phyloP scores from a whole-genome alignment of 2,329 filamentous ascomycete species.

The Cladosporium cucumerinum region DNA sequence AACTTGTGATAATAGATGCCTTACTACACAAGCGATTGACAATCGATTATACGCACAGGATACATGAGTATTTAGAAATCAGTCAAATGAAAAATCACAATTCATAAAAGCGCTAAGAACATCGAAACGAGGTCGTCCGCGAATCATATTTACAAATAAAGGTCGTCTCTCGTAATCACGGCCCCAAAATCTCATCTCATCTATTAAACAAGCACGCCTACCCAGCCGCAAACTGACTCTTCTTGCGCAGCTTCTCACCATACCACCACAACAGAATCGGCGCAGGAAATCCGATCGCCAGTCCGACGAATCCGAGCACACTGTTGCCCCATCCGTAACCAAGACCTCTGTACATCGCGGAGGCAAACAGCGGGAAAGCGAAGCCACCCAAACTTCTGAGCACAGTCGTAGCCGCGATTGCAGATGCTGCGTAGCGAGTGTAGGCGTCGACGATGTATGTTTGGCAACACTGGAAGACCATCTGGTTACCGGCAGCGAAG shows the following conservation, averaged over 20 bases:
- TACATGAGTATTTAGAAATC: neutral
- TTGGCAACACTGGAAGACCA: constrained; percentile 57
- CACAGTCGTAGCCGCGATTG: constrained; percentile 54
- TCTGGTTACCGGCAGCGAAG: constrained; percentile 54
- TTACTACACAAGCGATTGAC: neutral
- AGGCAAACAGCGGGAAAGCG: constrained; percentile 59
- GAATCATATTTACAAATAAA: constrained; percentile 9
- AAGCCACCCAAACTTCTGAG: constrained; percentile 56
- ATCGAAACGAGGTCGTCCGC: neutral
- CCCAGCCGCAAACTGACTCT: constrained; percentile 36
- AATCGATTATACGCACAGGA: neutral
- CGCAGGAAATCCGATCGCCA: constrained; percentile 51
- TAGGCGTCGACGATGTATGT: constrained; percentile 61
- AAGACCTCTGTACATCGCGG: constrained; percentile 46
- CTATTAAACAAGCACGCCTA: constrained; percentile 13
- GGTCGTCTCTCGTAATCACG: constrained; percentile 14
- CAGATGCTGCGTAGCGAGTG: constrained; percentile 47
- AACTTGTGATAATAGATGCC: neutral
- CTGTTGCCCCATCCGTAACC: constrained; percentile 52
- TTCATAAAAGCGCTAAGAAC: neutral
- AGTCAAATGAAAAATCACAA: neutral
- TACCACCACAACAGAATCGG: constrained; percentile 47
- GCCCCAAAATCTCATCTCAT: constrained; percentile 5
- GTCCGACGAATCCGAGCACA: constrained; percentile 54
- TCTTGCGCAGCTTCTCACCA: constrained; percentile 37